Evolutionary conservation across 306 rosid genomes (phyloP).

Genomic region (Pterocarpus macrocarpus): DNA sequence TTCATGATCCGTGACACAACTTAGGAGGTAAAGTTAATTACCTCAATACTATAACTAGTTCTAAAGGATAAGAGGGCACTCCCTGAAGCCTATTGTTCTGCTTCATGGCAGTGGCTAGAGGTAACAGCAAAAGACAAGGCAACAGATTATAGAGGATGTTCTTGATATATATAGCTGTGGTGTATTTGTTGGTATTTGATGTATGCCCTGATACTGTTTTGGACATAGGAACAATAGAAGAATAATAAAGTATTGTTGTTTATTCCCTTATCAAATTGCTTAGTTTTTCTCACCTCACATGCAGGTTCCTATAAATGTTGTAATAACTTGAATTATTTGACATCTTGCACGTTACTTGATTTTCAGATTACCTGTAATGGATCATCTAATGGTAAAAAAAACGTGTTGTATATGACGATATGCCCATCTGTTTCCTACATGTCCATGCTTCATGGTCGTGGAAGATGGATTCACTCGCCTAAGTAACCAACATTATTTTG

Average conservation of each 20-base stretch:
- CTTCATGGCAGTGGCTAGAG: conserved; percentile 36
- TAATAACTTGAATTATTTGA: conserved; percentile 37
- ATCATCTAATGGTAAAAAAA: not conserved
- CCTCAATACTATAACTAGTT: conserved; percentile 50
- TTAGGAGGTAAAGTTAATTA: conserved; percentile 43
- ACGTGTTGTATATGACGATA: not conserved
- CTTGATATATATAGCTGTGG: conserved; percentile 16
- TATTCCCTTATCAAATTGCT: conserved; percentile 26
- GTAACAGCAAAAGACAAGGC: conserved; percentile 54
- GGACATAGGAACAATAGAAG: conserved; percentile 39
- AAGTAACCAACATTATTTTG: not conserved
- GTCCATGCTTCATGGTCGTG: conserved; percentile 31
- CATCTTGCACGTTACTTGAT: conserved; percentile 18
- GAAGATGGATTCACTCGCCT: not conserved
- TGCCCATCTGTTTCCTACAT: not conserved
- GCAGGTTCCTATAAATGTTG: conserved; percentile 37
- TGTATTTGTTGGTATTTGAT: conserved; percentile 43
- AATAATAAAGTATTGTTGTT: not conserved
- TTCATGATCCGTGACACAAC: conserved; percentile 41
- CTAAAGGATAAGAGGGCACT: conserved; percentile 39
- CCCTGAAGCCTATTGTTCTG: conserved; percentile 19
- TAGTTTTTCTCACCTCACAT: conserved; percentile 30
- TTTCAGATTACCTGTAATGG: conserved; percentile 31
- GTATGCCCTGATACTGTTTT: conserved; percentile 41
- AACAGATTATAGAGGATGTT: conserved; percentile 51